phyloP scores from a whole-genome alignment of 805 yeast species.

The Zygotorulaspora danielsina region DNA sequence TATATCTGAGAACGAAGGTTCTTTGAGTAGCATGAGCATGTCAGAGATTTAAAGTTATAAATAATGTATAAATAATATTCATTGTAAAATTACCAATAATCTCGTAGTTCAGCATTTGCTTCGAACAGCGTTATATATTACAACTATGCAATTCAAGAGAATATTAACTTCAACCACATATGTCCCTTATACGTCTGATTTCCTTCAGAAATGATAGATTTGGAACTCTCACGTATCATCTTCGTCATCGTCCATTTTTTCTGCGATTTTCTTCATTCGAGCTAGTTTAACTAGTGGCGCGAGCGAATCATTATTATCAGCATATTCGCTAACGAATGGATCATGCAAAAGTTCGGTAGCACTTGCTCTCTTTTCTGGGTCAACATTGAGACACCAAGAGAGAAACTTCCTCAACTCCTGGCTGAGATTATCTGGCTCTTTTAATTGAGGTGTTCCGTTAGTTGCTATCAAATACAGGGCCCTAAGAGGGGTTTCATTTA shows the following conservation, averaged over 20 bases:
- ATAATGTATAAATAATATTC: neutral
- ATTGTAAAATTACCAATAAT: neutral
- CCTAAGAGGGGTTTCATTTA: slow-evolving; percentile 91
- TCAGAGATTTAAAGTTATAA: slow-evolving; percentile 13
- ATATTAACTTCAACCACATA: neutral
- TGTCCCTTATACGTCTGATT: neutral
- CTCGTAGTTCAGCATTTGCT: neutral
- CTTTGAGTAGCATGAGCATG: slow-evolving; percentile 23
- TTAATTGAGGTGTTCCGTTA: slow-evolving; percentile 91
- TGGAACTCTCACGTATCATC: slow-evolving; percentile 17
- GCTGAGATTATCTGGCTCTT: slow-evolving; percentile 79
- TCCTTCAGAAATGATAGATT: neutral
- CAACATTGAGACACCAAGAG: slow-evolving; percentile 74
- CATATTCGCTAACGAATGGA: slow-evolving; percentile 52
- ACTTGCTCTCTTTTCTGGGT: slow-evolving; percentile 73
- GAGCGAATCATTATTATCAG: slow-evolving; percentile 57
- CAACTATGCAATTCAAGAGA: slow-evolving; percentile 6
- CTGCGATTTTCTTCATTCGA: slow-evolving; percentile 55
- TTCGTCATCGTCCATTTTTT: slow-evolving; percentile 35
- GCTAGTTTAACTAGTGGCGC: slow-evolving; percentile 75
- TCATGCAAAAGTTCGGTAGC: slow-evolving; percentile 69
- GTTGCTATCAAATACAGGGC: slow-evolving; percentile 93
- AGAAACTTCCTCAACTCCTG: slow-evolving; percentile 63
- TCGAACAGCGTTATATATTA: slow-evolving; percentile 6
- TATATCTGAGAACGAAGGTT: slow-evolving; percentile 2